Evolutionary conservation across 2,329 filamentous ascomycete species (phyloP).

Genomic region (Cladosporium halotolerans): DNA sequence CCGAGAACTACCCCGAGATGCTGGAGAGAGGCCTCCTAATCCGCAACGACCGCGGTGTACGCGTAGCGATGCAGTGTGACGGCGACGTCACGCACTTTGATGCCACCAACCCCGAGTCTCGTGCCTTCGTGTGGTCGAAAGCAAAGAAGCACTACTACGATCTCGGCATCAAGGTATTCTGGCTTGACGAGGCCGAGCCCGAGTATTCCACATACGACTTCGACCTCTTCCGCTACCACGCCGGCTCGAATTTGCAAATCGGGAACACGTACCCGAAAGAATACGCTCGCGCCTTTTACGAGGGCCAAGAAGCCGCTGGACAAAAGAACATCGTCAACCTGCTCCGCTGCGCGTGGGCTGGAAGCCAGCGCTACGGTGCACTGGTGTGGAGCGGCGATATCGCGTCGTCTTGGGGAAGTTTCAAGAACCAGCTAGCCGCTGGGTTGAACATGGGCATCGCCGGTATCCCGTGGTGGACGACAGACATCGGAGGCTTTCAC

Average conservation of each 20-base stretch:
- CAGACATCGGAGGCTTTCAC: constrained; percentile 65
- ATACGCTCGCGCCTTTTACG: constrained; percentile 55
- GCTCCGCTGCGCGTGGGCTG: constrained; percentile 51
- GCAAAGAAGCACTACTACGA: constrained; percentile 55
- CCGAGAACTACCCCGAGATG: constrained; percentile 58
- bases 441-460: constrained; percentile 61
- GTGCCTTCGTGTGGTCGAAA: constrained; percentile 54
- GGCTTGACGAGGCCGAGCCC: constrained; percentile 64
- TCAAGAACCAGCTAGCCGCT: constrained; percentile 56
- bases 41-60: constrained; percentile 53
- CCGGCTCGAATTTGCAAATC: constrained; percentile 48
- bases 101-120: constrained; percentile 55
- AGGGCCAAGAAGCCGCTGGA: constrained; percentile 49
- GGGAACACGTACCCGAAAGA: constrained; percentile 57
- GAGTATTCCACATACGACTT: constrained; percentile 62
- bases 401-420: constrained; percentile 55
- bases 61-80: constrained; percentile 53
- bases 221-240: constrained; percentile 58
- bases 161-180: constrained; percentile 59
- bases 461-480: constrained; percentile 64
- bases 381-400: constrained; percentile 64
- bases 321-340: constrained; percentile 56
- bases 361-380: constrained; percentile 57
- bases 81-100: constrained; percentile 58
- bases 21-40: constrained; percentile 55